Evolutionary conservation across 2,329 filamentous ascomycete species (phyloP), one percentile per base, ranked within the genome.

Genomic region (Mycogone perniciosa): DNA sequence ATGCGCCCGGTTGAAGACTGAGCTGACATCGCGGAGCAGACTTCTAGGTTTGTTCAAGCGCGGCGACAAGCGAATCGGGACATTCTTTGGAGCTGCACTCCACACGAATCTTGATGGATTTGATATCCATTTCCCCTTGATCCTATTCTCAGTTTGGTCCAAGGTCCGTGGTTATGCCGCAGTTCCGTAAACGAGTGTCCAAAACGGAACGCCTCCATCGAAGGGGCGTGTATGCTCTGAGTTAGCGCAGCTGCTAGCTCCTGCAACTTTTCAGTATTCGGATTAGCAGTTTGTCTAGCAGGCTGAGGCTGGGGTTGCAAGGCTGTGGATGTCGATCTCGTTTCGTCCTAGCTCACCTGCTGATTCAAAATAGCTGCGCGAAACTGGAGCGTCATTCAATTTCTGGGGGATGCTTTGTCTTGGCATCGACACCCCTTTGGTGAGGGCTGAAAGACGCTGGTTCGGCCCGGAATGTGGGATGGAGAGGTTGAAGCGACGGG

Each of bases 311-410:
- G 20, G 20, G 20, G 20, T 46, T 20, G 40, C 43, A 40, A 31
- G 39, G 39, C 38, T 44, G 13, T 38, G 34, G 45, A 29, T 34
- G 45, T 44, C 39, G 50, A 52, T 52, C 50, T 48, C n/a, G 35
- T 48, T 52, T 52, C 34, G 45, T 52, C 40, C 50, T 52, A 48
- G 50, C 33, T n/a, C 20, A 29, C 29, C 11, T 44, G 31, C 44
- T 20, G 49, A 43, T 44, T 46, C 49, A 44, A 38, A 46, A 46
- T 44, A 41, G 50, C 45, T 48, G 50, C 50, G 44, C 42, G 30
- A 44, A 48, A 34, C 45, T 41, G 38, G 45, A 44, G 39, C 39
- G 40, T 29, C 43, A 13, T 27, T 39, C 50, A 33, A 13, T 30
- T 44, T 20, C 46, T 39, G 38, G 50, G 50, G 35, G 35, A 44